A percentile compares a stretch with the other conserved stretches of the same genome.
Conservation (phyloP, 2,329 filamentous ascomycete genomes). For the Grosmannia huntii region DNA sequence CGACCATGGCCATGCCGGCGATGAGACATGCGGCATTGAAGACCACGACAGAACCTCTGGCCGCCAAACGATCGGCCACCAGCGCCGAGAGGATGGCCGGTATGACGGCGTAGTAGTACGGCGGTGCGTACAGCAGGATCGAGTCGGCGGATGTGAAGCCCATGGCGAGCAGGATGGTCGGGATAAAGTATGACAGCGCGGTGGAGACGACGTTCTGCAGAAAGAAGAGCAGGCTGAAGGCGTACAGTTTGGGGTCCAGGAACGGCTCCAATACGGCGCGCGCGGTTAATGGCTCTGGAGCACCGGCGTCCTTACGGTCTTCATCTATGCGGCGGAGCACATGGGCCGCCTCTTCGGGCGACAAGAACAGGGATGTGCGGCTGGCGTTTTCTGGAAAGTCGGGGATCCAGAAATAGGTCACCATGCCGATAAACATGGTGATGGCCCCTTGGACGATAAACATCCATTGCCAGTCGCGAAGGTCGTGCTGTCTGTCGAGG, state of each 20-base stretch:
- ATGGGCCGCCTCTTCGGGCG: constrained; percentile 33
- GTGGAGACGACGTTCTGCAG: constrained; percentile 60
- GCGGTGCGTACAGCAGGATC: constrained; percentile 60
- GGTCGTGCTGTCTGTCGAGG: not conserved
- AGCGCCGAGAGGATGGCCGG: constrained; percentile 48
- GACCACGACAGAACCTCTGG: constrained; percentile 52
- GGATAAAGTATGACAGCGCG: constrained; percentile 65
- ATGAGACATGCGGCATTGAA: constrained; percentile 40
- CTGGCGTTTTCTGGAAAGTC: constrained; percentile 48
- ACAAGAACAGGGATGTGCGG: constrained; percentile 38
- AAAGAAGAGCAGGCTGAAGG: constrained; percentile 45
- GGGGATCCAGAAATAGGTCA: constrained; percentile 43
- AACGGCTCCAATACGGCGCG: constrained; percentile 31
- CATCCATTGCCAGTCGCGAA: constrained; percentile 1
- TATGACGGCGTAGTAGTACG: constrained; percentile 51
- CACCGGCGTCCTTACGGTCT: constrained; percentile 43
- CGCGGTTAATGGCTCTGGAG: constrained; percentile 35
- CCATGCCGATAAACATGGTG: constrained; percentile 24
- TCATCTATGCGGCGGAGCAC: constrained; percentile 38
- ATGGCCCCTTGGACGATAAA: not conserved
- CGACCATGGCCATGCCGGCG: constrained; percentile 59
- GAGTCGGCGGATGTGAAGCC: constrained; percentile 49
- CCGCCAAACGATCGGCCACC: constrained; percentile 51
- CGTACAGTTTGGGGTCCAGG: constrained; percentile 45
- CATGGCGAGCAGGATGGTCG: constrained; percentile 58